Evolutionary conservation across 805 yeast species (phyloP).

Genomic region (Cyberlindnera euphorbiae): DNA sequence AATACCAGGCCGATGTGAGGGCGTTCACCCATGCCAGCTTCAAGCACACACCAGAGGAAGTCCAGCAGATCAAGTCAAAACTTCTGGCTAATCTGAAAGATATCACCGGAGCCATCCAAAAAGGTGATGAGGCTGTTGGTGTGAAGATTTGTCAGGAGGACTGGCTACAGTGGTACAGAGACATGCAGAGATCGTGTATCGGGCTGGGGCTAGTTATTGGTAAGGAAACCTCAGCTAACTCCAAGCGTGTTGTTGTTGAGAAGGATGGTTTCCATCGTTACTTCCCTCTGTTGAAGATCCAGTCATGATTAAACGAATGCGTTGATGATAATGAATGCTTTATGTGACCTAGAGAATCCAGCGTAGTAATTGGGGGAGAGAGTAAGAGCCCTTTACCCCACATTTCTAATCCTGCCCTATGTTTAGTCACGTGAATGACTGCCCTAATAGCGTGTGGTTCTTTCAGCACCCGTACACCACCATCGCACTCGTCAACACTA

Average conservation of each 20-base stretch:
- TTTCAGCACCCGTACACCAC: constrained; percentile 6
- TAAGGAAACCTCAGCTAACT: constrained; percentile 9
- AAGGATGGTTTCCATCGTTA: constrained; percentile 38
- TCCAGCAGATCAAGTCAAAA: constrained; percentile 4
- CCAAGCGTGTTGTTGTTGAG: constrained; percentile 24
- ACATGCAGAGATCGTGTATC: constrained; percentile 28
- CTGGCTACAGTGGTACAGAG: constrained; percentile 28
- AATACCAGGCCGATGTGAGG: constrained; percentile 22
- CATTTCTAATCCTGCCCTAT: neutral
- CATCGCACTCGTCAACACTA: too few relatives aligned
- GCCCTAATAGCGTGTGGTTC: constrained; percentile 3
- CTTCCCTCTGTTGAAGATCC: constrained; percentile 41
- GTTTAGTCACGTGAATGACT: constrained; percentile 3
- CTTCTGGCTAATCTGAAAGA: constrained; percentile 10
- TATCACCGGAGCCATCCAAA: constrained; percentile 17
- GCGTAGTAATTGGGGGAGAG: too few relatives aligned
- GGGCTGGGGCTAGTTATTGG: constrained; percentile 20
- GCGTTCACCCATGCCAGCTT: too few relatives aligned
- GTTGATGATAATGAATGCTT: too few relatives aligned
- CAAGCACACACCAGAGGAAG: constrained; percentile 6
- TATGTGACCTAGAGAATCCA: too few relatives aligned
- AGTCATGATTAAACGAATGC: too few relatives aligned
- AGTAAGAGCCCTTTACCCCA: too few relatives aligned
- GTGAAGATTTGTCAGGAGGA: constrained; percentile 26
- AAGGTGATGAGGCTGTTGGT: constrained; percentile 17